Evolutionary conservation across 2,329 filamentous ascomycete species (phyloP).

Genomic region (Lachnellula hyalina): DNA sequence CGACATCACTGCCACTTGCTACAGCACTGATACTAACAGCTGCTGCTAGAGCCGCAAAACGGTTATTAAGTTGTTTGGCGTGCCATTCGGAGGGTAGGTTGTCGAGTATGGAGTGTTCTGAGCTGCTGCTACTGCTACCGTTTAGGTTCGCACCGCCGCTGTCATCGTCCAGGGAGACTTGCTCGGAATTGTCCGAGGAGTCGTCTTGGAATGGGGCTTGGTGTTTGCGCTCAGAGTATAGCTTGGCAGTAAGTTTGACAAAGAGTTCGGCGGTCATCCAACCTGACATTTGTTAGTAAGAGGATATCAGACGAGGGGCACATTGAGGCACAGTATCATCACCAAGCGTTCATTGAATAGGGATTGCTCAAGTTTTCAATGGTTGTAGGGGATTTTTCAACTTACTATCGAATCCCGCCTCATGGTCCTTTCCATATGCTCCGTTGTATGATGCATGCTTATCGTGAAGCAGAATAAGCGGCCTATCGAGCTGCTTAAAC

Average conservation of each 20-base stretch:
- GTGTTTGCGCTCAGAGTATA: slow-evolving; percentile 15
- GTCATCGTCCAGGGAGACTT: not conserved
- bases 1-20: not conserved
- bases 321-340: no score
- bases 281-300: slow-evolving; percentile 19
- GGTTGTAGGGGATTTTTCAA: slow-evolving; percentile 16
- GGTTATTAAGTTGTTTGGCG: not conserved
- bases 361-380: not conserved
- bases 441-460: slow-evolving; percentile 26
- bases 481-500: slow-evolving; percentile 36
- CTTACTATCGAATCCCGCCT: slow-evolving; percentile 57
- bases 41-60: not conserved
- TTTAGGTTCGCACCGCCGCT: not conserved
- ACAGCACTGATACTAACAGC: not conserved
- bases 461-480: slow-evolving; percentile 33
- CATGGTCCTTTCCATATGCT: slow-evolving; percentile 36
- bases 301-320: no score
- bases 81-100: not conserved
- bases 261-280: slow-evolving; percentile 41
- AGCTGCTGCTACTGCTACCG: not conserved
- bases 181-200: not conserved
- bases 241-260: slow-evolving; percentile 29
- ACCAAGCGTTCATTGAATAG: not conserved
- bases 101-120: not conserved
- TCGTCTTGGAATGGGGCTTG: slow-evolving; percentile 2